A percentile compares a stretch with the other conserved stretches of the same genome.
phyloP scores from a whole-genome alignment of 1,284 basidiomycete species.

The Austropuccinia psidii region DNA sequence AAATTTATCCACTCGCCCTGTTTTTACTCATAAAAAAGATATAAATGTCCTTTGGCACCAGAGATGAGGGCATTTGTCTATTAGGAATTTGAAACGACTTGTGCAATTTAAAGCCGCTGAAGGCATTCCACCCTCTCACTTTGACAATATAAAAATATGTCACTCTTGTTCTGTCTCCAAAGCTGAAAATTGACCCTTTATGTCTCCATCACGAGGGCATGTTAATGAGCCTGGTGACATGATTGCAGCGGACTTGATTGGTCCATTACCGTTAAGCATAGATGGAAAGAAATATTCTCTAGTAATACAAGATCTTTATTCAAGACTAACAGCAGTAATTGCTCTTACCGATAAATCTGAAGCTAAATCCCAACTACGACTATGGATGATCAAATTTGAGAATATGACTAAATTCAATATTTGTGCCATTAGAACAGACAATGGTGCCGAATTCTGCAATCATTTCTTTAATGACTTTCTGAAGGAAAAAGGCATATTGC shows the following conservation, averaged over 20 bases:
- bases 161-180: not conserved
- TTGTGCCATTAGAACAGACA: not conserved
- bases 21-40: too few species aligned
- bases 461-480: not conserved
- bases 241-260: not conserved
- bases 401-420: not conserved
- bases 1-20: too few species aligned
- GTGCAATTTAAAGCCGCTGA: not conserved
- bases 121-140: not conserved
- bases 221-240: not conserved
- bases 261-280: not conserved
- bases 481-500: not conserved
- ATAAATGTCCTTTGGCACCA: not conserved
- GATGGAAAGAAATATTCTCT: not conserved
- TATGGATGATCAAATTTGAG: not conserved
- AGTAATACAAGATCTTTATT: not conserved
- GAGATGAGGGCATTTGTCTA: not conserved
- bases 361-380: not conserved
- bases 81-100: not conserved
- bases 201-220: not conserved
- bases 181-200: not conserved
- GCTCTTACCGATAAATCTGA: not conserved
- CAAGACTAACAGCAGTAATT: not conserved
- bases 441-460: not conserved
- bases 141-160: not conserved